phyloP scores from a whole-genome alignment of 1,284 basidiomycete genomes.

The Cutaneotrichosporon mucoides region DNA sequence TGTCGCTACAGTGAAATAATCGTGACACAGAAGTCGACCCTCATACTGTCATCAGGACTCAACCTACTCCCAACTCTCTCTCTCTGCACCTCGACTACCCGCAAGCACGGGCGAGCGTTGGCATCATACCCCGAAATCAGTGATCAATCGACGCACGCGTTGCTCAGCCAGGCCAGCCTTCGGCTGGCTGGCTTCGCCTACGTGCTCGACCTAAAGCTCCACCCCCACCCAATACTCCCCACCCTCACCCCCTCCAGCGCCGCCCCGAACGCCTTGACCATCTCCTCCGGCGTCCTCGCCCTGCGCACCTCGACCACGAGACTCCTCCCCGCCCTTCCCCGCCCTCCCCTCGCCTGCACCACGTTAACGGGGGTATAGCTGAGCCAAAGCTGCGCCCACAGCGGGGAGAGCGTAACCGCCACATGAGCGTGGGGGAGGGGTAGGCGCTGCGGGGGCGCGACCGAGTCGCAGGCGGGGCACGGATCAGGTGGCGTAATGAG shows the following conservation, averaged over 20 bases:
- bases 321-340: conserved; percentile 16
- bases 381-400: conserved; percentile 34
- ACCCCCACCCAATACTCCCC: conserved; percentile 33
- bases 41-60: too few species aligned
- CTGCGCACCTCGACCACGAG: conserved; percentile 37
- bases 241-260: conserved; percentile 31
- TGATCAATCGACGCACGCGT: too few species aligned
- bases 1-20: too few species aligned
- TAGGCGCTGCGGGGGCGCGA: neutral
- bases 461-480: neutral
- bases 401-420: conserved; percentile 28
- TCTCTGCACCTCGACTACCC: too few species aligned
- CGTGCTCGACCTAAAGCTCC: conserved; percentile 1
- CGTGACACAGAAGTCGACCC: too few species aligned
- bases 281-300: conserved; percentile 24
- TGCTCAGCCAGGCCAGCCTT: too few species aligned
- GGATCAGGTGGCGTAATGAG: conserved; percentile 14
- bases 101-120: too few species aligned
- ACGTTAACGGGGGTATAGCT: conserved; percentile 18
- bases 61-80: too few species aligned
- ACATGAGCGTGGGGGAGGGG: conserved; percentile 34
- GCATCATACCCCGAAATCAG: too few species aligned
- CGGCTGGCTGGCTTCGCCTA: neutral
- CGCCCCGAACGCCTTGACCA: conserved; percentile 23
- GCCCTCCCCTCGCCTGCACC: neutral